Base-by-base conservation (phyloP, 805 yeast species). In the Clavispora asparagi region DNA sequence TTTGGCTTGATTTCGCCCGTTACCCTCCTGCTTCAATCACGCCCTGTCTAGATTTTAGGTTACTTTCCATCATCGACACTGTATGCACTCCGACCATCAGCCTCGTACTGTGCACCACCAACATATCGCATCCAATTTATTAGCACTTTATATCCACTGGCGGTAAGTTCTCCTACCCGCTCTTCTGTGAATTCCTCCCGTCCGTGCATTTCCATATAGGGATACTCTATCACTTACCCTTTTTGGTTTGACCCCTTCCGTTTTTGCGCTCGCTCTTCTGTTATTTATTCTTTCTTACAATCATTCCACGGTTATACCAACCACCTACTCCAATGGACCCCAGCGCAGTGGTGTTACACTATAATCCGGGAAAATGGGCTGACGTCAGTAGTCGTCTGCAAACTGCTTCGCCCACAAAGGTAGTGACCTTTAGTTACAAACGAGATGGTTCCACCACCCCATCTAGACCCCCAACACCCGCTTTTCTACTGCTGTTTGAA, bases 361-460 rank as follows among this genome's bases (percentile, higher is more conserved):
- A 52, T 29, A 47, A 39, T 25, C 56, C 56, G 14, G 48, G 40
- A 11, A 50, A 50, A 33, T 54, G 56, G 58, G 39, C 50, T 12
- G 53, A 50, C 38, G 48, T 13, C 43, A 42, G 7, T 12, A 17
- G 16, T 9, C 11, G n/a, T 11, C 43, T 32, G 30, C 39, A 40
- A 19, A n/a, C 38, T 26, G 29, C 43, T 10, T 41, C 49, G 13
- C 53, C 50, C 6, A 41, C 54, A 16, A 43, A 42, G 38, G 23
- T 48, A 26, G 47, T 52, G 25, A 37, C 48, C 4, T 42, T 48
- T 30, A 47, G 31, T 31, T 51, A 44, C 43, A 37, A 42, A 16
- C 6, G 9, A 17, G 23, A 16, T 6, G 37, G 25, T 6, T 33
- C 37, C 25, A 7, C 9, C 10, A n/a, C 37, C 25, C 17, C 25